phyloP scores from a whole-genome alignment of 2,329 filamentous ascomycete genomes.

The Hypoxylon sp. region DNA sequence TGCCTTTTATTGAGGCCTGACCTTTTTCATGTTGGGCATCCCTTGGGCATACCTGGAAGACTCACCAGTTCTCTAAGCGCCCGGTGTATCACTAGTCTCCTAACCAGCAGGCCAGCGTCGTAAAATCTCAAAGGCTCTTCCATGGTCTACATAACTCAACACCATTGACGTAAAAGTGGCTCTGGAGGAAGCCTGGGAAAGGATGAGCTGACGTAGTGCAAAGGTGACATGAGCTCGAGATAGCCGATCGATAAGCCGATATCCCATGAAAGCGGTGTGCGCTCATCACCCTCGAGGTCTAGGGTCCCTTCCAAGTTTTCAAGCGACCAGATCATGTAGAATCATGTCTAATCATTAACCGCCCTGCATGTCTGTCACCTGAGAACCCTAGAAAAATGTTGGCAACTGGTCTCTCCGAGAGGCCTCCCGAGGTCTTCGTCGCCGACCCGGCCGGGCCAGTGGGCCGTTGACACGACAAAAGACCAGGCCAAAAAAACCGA shows the following conservation, averaged over 20 bases:
- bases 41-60: conserved; percentile 21
- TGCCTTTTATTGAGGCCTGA: conserved; percentile 3
- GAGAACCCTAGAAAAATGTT: conserved; percentile 13
- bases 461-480: conserved; percentile 40
- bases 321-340: conserved; percentile 3
- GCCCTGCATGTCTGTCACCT: conserved; percentile 13
- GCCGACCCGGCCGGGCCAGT: conserved; percentile 39
- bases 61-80: conserved; percentile 21
- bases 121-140: background rate
- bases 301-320: conserved; percentile 6
- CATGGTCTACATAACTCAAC: background rate
- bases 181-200: conserved; percentile 1
- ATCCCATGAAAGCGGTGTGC: conserved; percentile 23
- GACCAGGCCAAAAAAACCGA: conserved; percentile 20
- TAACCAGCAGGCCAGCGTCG: conserved; percentile 16
- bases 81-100: conserved; percentile 1
- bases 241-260: conserved; percentile 30
- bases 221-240: conserved; percentile 15
- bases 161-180: conserved; percentile 23
- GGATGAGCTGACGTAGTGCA: conserved; percentile 21
- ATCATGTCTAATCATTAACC: conserved; percentile 23
- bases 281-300: conserved; percentile 13
- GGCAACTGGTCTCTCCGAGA: conserved; percentile 16
- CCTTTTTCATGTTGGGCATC: conserved; percentile 23
- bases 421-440: conserved; percentile 39